These are phyloP conservation scores for Trypanosoma mega DNA, from an alignment of 208 protist species.

Conservation along the genomic window DNA sequence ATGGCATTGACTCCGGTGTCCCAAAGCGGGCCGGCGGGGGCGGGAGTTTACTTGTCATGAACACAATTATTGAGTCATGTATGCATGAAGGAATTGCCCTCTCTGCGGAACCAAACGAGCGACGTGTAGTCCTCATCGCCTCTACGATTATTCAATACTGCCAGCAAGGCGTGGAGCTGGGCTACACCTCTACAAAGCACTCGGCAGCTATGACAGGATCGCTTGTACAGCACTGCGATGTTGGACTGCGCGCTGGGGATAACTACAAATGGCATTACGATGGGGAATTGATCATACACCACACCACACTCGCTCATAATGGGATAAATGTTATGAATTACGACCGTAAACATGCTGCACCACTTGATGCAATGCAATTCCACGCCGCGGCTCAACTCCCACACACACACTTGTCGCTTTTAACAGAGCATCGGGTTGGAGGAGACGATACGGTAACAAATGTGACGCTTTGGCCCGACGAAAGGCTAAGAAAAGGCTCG, in stretches of 20 bases:
- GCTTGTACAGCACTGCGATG: conserved; percentile 15
- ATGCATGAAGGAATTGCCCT: conserved; percentile 33
- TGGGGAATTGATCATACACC: conserved; percentile 8
- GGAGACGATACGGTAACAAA: neutral
- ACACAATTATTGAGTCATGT: conserved; percentile 34
- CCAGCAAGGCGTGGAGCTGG: conserved; percentile 33
- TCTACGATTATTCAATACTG: conserved; percentile 20
- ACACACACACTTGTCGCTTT: conserved; percentile 1
- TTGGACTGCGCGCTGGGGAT: conserved; percentile 35
- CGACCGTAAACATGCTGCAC: conserved; percentile 3
- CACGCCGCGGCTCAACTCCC: neutral
- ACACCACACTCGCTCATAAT: conserved; percentile 15
- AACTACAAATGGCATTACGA: conserved; percentile 27
- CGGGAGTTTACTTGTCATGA: conserved; percentile 20
- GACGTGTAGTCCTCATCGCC: conserved; percentile 22
- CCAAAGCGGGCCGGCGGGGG: neutral
- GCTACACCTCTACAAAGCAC: conserved; percentile 22
- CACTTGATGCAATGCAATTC: conserved; percentile 3
- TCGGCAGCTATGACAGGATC: conserved; percentile 6
- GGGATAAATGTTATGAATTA: conserved; percentile 33
- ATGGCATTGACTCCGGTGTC: conserved; percentile 35
- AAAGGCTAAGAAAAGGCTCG: neutral
- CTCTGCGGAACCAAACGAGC: conserved; percentile 7
- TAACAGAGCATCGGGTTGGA: neutral
- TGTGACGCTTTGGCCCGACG: neutral